A percentile compares a stretch with the other conserved stretches of the same genome.
These are phyloP conservation scores for Chaetomium strumarium DNA, from an alignment of 2,329 filamentous ascomycete genomes.

Conservation along the genomic window DNA sequence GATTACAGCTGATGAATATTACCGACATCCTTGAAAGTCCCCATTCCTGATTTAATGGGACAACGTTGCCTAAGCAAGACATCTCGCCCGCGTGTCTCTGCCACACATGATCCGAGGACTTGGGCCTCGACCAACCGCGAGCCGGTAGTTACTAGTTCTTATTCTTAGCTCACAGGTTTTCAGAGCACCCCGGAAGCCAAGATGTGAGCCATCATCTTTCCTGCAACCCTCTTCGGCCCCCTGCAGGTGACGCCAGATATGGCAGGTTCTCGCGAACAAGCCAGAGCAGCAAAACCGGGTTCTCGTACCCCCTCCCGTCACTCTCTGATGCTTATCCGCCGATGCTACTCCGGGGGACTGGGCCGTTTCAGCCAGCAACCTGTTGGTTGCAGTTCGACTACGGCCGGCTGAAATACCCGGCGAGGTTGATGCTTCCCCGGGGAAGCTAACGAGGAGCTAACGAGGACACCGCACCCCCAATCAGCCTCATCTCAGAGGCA, in stretches of 20 bases:
- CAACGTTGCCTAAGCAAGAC: background rate
- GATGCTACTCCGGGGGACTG: constrained; percentile 1
- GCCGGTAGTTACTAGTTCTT: background rate
- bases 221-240: background rate
- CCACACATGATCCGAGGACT: background rate
- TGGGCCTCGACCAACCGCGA: background rate
- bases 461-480: background rate
- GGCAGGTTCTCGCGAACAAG: constrained; percentile 8
- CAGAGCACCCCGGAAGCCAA: background rate
- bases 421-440: constrained; percentile 4
- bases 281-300: background rate
- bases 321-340: background rate
- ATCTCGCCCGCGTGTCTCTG: background rate
- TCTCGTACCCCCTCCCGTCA: background rate
- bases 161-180: background rate
- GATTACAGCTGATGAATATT: too few relatives aligned
- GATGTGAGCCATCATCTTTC: constrained; percentile 13
- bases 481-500: background rate
- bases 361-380: constrained; percentile 18
- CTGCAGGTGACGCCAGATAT: constrained; percentile 10
- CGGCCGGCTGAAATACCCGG: constrained; percentile 2
- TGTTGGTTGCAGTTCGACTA: constrained; percentile 10
- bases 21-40: background rate
- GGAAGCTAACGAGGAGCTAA: background rate
- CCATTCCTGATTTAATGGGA: background rate